Evolutionary conservation across 352 stramenopile species (phyloP).

Genomic region (Phytophthora capsici): DNA sequence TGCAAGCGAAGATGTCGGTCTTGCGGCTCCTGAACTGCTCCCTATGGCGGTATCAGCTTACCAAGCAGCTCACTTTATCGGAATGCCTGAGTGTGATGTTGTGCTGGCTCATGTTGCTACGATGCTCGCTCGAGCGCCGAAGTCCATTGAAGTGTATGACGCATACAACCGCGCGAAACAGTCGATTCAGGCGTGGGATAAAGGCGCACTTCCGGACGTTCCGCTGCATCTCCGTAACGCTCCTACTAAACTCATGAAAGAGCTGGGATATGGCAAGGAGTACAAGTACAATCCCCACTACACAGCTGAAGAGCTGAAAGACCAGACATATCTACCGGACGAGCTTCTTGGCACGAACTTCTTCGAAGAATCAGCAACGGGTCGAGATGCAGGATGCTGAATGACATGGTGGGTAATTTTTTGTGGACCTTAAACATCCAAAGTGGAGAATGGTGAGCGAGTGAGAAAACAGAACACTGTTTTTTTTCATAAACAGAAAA

Average conservation of each 20-base stretch:
- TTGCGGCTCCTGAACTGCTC: constrained; percentile 73
- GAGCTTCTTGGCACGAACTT: constrained; percentile 71
- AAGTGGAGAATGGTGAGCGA: too few species aligned
- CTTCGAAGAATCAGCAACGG: constrained; percentile 41
- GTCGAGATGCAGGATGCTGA: constrained; percentile 6
- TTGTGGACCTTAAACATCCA: too few species aligned
- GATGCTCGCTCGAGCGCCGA: constrained; percentile 80
- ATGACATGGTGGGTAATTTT: not conserved
- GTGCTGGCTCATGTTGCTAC: constrained; percentile 81
- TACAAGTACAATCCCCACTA: constrained; percentile 90
- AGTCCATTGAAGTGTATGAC: constrained; percentile 86
- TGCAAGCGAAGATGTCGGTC: constrained; percentile 84
- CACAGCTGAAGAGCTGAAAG: constrained; percentile 61
- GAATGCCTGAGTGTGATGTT: constrained; percentile 89
- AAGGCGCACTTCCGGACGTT: constrained; percentile 69
- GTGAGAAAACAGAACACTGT: not conserved
- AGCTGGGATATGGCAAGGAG: constrained; percentile 76
- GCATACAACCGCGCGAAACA: constrained; percentile 85
- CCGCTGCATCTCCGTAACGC: constrained; percentile 86
- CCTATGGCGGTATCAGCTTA: constrained; percentile 74
- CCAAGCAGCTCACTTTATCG: constrained; percentile 76
- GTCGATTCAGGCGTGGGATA: constrained; percentile 59
- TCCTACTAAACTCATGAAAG: constrained; percentile 79
- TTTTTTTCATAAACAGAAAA: too few species aligned
- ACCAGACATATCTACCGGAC: constrained; percentile 87